Evolutionary conservation across 2,329 filamentous ascomycete genomes (phyloP), one percentile per base, ranked within the genome.

Genomic region (Tolypocladium tundrense): DNA sequence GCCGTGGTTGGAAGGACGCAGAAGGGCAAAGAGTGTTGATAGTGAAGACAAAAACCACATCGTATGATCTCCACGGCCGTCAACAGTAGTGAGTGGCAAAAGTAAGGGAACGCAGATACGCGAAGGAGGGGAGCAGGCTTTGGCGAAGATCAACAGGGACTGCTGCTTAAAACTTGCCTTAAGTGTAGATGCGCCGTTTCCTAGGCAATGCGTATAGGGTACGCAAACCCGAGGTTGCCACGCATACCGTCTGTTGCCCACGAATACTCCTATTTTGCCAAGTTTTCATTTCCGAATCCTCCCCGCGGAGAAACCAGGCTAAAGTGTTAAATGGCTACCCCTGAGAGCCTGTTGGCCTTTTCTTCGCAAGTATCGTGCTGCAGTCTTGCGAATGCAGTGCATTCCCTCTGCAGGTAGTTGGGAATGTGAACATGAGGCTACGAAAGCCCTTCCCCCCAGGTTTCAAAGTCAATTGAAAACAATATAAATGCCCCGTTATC

Each of bases 271-370:
- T 39, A 39, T 14, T 11, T 2, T n/a, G 16, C 2, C 31, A 33
- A 6, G 16, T 8, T 2, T 4, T 4, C 31, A 5, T 5, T 3
- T 31, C 24, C 35, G 19, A 16, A 11, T 35, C 0, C 4, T 35
- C 16, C 3, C 19, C 5, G 3, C 19, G 16, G 7, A 11, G 16
- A 9, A 35, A 14, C 1, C 19, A n/a, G 16, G 31, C 2, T 37
- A 1, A 14, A 13, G 4, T 11, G 4, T 35, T 31, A 1, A 31
- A 19, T 16, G 9, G 31, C 31, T 33, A 16, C 3, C 14, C 39
- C 6, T 2, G 27, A n/a, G 6, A 27, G 11, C 16, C 19, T 3
- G 0, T 5, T 4, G 9, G 4, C 2, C 16, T 4, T 27, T 13
- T 4, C 13, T 43, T n/a, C 4, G 9, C 42, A 24, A 1, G 7